Base-by-base conservation (phyloP, 176 grass and related monocot genomes). In the Typha latifolia region DNA sequence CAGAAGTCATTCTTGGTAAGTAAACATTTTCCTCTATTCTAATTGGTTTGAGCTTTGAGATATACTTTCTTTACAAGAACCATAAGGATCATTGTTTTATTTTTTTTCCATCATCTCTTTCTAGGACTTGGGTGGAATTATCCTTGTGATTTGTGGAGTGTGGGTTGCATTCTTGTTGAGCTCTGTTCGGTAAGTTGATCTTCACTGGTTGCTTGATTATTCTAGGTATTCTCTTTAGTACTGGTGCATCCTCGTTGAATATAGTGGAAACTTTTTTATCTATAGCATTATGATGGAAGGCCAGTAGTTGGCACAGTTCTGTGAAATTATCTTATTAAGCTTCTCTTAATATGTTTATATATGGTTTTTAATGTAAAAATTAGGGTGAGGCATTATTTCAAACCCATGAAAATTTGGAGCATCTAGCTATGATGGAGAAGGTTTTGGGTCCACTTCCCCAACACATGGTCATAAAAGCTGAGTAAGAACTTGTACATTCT, bases 1-100 rank as follows among this genome's bases (percentile, higher is more conserved):
- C 93, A 15, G 93, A 97, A 89, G 93, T 97, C 64, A 97, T 97
- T 73, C 88, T 97, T 82, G 88, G 88, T 97, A 97, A 84, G 61
- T 67, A 29, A 67, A 14, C 13, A 64, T 18, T 69, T 72, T 64
- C 4, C 29, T 19, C 4, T 27, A 20, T 21, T 70, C 43, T 57
- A 57, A 56, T 53, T 22, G 12, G 3, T 49, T 12, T 63, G 32
- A 2, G 47, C 32, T 72, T 83, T 63, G 66, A 4, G 27, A 29
- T 29, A 29, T 29, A 29, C 27, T 48, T 49, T 64, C 15, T 21
- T 59, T 21, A 19, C 20, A n/a, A 22, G 7, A 19, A n/a, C 5
- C 18, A 69, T 22, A 27, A 24, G 5, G n/a, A 78, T 72, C 50
- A 62, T 12, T 75, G 48, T 64, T 62, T 29, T 52, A 16, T 12